Evolutionary conservation across 495 filamentous ascomycete genomes (phyloP), one percentile per base, ranked within the genome.

Genomic region (Xeromyces bisporus): DNA sequence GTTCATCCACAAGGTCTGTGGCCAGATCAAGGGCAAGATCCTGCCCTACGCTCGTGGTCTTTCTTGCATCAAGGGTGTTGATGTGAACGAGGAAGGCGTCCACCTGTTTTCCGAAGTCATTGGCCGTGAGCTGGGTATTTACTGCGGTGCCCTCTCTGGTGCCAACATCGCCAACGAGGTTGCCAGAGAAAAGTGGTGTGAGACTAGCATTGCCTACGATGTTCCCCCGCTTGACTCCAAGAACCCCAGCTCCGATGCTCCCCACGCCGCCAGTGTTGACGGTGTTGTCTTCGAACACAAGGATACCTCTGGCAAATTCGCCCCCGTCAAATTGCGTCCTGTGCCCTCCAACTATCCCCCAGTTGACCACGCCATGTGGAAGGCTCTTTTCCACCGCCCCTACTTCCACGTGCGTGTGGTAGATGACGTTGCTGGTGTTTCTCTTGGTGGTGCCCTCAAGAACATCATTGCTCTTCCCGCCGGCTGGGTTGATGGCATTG

Each of bases 151-250:
- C 2, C 69, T 99, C 8, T 91, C 81, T 26, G 91, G 91, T 9
- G 91, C 89, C 34, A 99, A 99, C 62, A 93, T 99, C 36, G 91
- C 91, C 31, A 80, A 67, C 43, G 91, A 96, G 57, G 84, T 99
- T 34, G 91, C 91, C 3, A 69, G 69, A 43, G 89, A 93, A 60
- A 87, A 93, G 51, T 93, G 80, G 67, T 93, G 75, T 40, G 91
- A 96, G 61, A 94, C 91, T 2, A 96, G 85, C 18, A 74, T 99
- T 23, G 91, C 84, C 15, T 99, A 96, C 53, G 84, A 93, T 50
- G 86, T 89, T 8, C 91, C 91, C 0, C 64, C 71, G n/a, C 66
- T 86, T 52, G 76, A 77, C 59, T 80, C 77, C 29, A 69, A 75
- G 34, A 69, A 63, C 8, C 75, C 79, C 3, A 75, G 79, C 3